A percentile compares a stretch with the other conserved stretches of the same genome.
phyloP scores from a whole-genome alignment of 1,139 yeast genomes.

The Geotrichum klebahnii region DNA sequence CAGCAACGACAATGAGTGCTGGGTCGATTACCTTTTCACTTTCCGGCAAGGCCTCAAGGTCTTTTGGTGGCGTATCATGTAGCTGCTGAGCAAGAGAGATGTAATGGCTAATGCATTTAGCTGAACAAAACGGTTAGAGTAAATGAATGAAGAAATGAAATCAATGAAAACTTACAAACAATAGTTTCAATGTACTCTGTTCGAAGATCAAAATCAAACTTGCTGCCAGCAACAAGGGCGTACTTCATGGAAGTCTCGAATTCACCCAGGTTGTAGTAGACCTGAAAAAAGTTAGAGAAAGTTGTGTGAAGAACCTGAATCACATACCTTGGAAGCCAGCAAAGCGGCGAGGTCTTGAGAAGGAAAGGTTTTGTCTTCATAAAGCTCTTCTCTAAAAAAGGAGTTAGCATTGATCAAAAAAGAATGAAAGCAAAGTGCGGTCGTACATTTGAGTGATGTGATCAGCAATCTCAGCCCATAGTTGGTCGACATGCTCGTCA shows the following conservation, averaged over 20 bases:
- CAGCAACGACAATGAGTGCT: slow-evolving; percentile 67
- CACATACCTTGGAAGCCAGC: slow-evolving; percentile 64
- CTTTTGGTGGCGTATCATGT: slow-evolving; percentile 42
- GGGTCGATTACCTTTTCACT: slow-evolving; percentile 47
- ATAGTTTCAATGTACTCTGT: slow-evolving; percentile 92
- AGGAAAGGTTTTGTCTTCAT: slow-evolving; percentile 76
- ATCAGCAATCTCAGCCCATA: slow-evolving; percentile 98
- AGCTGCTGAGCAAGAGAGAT: slow-evolving; percentile 58
- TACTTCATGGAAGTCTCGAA: slow-evolving; percentile 85
- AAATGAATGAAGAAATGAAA: not conserved
- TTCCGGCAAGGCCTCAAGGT: slow-evolving; percentile 23
- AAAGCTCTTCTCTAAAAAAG: slow-evolving; percentile 61
- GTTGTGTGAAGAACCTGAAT: not conserved
- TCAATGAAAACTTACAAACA: slow-evolving; percentile 45
- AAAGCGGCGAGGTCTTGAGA: slow-evolving; percentile 83
- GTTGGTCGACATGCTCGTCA: slow-evolving; percentile 77
- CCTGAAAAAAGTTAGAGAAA: slow-evolving; percentile 33
- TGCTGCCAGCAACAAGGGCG: slow-evolving; percentile 79
- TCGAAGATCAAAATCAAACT: slow-evolving; percentile 63
- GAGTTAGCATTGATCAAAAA: slow-evolving; percentile 13
- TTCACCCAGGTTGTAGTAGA: slow-evolving; percentile 92
- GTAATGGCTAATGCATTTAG: slow-evolving; percentile 84
- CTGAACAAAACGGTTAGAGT: slow-evolving; percentile 13
- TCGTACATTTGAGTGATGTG: slow-evolving; percentile 61
- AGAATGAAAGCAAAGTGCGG: not conserved